Evolutionary conservation across 345 rosid species (phyloP), one percentile per base, ranked within the genome.

Genomic region (Salix caprea): DNA sequence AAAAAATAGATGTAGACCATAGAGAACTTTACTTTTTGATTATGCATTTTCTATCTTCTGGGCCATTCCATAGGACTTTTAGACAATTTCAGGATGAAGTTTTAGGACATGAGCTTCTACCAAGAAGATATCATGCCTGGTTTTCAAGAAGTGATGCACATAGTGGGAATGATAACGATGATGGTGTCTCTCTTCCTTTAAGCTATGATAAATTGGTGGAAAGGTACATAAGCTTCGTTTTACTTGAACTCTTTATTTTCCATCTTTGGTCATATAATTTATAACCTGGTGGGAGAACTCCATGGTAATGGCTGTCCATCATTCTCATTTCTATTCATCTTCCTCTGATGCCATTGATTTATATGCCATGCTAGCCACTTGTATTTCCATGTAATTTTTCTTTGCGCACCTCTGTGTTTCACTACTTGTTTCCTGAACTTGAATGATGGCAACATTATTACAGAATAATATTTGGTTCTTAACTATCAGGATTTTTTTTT

Each of bases 51-150:
- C 87, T 95, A 79, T 95, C 99, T 66, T 78, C 85, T 73, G 91
- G 97, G 64, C 99, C 94, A 52, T 95, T 97, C 76, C 84, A 91
- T 71, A 87, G 84, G 81, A 88, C 96, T 75, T 86, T 84, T 77
- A 86, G 79, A 40, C 90, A 82, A 65, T 84, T 95, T 46, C 80
- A 84, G 82, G 81, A 87, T 80, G 99, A 95, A 76, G 88, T 93
- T 84, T 84, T 89, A 81, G 97, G 91, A 69, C 90, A 90, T 67
- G 89, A 88, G 77, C 99, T 95, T 87, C 83, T 93, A 71, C 97
- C 97, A 26, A 91, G 99, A 83, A 91, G 99, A 86, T 93, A 89
- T 86, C 99, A 95, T 89, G 93, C 96, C 70, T 89, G 92, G 92
- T 93, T 87, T 87, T 90, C 97, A 19, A 93, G 97, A 85, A 89